Conservation (phyloP, 192 early-diverging fungal species). For the Podila epigama region DNA sequence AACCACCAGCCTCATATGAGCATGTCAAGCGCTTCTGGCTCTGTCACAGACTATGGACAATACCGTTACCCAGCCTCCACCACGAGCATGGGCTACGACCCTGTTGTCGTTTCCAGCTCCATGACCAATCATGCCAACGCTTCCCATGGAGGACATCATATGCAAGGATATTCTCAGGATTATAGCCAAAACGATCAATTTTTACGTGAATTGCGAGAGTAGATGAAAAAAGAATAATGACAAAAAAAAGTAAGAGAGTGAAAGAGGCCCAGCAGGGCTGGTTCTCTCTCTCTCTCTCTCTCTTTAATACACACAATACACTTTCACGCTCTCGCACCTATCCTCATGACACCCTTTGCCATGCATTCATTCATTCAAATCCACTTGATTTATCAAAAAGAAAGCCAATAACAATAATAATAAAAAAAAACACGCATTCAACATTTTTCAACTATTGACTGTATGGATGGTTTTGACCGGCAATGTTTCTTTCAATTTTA, state of each 20-base stretch:
- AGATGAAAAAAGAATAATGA: not conserved
- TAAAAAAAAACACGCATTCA: no score
- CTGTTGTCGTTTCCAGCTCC: not conserved
- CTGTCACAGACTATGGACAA: slow-evolving; percentile 12
- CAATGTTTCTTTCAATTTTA: no score
- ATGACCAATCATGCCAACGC: not conserved
- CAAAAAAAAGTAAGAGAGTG: not conserved
- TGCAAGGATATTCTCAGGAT: slow-evolving; percentile 36
- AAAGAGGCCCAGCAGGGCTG: not conserved
- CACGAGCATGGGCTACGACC: not conserved
- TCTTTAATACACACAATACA: no score
- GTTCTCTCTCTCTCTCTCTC: not conserved
- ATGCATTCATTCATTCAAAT: no score
- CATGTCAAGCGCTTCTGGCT: slow-evolving; percentile 10
- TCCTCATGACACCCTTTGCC: no score
- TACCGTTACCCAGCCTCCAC: slow-evolving; percentile 5
- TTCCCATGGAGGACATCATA: slow-evolving; percentile 1
- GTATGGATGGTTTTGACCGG: no score
- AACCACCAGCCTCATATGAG: slow-evolving; percentile 12
- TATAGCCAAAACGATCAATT: slow-evolving; percentile 35
- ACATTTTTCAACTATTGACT: no score
- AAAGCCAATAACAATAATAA: no score
- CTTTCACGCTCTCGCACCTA: no score
- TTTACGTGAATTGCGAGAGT: slow-evolving; percentile 38
- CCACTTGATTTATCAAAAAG: no score